Evolutionary conservation across 345 rosid genomes (phyloP), one percentile per base, ranked within the genome.

Genomic region (Balakata baccata): DNA sequence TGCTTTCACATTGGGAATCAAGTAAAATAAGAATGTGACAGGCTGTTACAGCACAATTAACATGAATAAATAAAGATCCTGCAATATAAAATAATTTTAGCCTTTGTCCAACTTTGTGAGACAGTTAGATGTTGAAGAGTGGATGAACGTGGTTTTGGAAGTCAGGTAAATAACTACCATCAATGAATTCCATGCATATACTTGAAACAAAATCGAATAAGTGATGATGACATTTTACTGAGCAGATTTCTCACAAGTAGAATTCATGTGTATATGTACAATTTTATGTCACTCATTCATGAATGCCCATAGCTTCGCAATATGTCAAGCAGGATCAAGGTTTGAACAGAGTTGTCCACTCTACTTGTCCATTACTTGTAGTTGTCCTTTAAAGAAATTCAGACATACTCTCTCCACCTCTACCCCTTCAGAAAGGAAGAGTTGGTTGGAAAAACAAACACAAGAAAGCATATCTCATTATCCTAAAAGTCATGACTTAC

Each of bases 61-160:
- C 59, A 68, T 58, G 58, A 68, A 63, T 62, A 52, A 11, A 16
- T 47, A 25, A 22, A 43, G 11, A 56, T 23, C 25, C 39, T 39
- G 66, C 72, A 41, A 47, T 37, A 56, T 61, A 47, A 61, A 73
- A 75, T 68, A 74, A 38, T 69, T 58, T 60, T 4, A 12, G 67
- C 6, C 45, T 37, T 23, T 62, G 64, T 77, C 81, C 73, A 76
- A 46, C 80, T 64, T 43, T 10, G 68, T 50, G 76, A 84, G 90
- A 85, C 82, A 61, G 87, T 73, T 85, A 83, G 88, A 64, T 83
- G 68, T 83, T 83, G 88, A 87, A 83, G 80, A 83, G 85, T 78
- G 74, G 89, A 78, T 80, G 75, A 16, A 68, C 12, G 82, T 75
- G 64, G 82, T 74, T 82, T 77, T 62, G 76, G 83, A 75, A 51